These are phyloP conservation scores for Jacaranda copaia DNA, from an alignment of 257 asterid genomes.

Conservation along the genomic window DNA sequence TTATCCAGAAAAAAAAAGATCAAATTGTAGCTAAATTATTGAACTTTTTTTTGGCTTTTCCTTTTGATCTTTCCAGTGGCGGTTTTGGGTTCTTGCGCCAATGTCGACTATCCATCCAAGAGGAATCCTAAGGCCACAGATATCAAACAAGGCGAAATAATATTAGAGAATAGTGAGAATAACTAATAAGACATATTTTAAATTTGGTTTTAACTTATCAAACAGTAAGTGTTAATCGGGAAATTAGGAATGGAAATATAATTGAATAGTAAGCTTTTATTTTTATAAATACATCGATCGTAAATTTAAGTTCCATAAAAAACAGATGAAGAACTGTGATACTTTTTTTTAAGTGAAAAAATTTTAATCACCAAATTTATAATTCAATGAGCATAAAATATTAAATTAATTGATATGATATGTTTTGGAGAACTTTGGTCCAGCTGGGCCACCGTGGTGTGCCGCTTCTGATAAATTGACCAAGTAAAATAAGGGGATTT, in stretches of 20 bases:
- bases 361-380: too few species aligned
- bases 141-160: neutral
- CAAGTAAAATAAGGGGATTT: conserved; percentile 21
- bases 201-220: neutral
- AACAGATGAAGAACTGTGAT: too few species aligned
- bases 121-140: conserved; percentile 44
- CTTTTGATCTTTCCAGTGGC: conserved; percentile 24
- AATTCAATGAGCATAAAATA: neutral
- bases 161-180: neutral
- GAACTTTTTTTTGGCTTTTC: neutral
- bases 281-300: too few species aligned
- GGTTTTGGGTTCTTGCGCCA: conserved; percentile 49
- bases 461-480: conserved; percentile 34
- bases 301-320: too few species aligned
- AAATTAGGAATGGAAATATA: too few species aligned
- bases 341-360: too few species aligned
- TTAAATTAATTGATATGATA: neutral
- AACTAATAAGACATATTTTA: neutral
- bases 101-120: conserved; percentile 35
- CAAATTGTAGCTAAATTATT: conserved; percentile 44
- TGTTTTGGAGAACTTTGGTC: neutral
- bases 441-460: conserved; percentile 36
- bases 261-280: too few species aligned
- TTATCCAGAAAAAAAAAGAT: conserved; percentile 29
- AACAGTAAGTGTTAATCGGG: neutral